These are phyloP conservation scores for Salvia hispanica DNA, from an alignment of 257 asterid genomes.

Conservation along the genomic window DNA sequence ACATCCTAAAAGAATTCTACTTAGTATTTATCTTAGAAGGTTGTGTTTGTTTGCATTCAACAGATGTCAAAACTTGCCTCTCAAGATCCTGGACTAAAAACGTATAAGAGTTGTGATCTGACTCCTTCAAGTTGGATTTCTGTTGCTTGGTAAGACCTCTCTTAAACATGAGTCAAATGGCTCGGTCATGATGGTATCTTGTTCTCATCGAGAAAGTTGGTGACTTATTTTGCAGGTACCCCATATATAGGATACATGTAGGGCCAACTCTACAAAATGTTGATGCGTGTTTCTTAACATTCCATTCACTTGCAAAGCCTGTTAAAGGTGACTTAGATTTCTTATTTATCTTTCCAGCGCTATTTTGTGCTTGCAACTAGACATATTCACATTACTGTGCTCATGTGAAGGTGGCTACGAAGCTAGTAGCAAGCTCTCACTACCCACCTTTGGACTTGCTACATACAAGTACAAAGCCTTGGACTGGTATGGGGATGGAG, in stretches of 20 bases:
- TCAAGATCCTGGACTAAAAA: conserved; percentile 64
- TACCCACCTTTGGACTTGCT: conserved; percentile 80
- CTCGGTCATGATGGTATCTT: neutral
- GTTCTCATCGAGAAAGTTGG: conserved; percentile 20
- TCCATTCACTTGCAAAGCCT: conserved; percentile 80
- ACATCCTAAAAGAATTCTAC: neutral
- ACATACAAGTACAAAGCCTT: conserved; percentile 73
- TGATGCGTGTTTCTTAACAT: conserved; percentile 88
- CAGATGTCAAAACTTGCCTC: conserved; percentile 79
- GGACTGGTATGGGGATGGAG: conserved; percentile 54
- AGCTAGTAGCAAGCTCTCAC: conserved; percentile 47
- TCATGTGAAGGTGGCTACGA: conserved; percentile 43
- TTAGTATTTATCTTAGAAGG: neutral
- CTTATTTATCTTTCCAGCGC: neutral
- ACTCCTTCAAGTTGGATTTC: conserved; percentile 88
- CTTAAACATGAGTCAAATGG: neutral
- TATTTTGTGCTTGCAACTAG: neutral
- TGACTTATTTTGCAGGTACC: conserved; percentile 65
- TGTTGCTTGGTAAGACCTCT: conserved; percentile 76
- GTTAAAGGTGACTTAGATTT: conserved; percentile 46
- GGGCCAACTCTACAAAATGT: conserved; percentile 91
- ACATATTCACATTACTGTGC: neutral
- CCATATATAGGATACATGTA: conserved; percentile 86
- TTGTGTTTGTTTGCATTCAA: conserved; percentile 30
- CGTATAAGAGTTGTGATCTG: conserved; percentile 79